Conservation (phyloP, 176 grass and related monocot genomes). For the Triticum monococcum region DNA sequence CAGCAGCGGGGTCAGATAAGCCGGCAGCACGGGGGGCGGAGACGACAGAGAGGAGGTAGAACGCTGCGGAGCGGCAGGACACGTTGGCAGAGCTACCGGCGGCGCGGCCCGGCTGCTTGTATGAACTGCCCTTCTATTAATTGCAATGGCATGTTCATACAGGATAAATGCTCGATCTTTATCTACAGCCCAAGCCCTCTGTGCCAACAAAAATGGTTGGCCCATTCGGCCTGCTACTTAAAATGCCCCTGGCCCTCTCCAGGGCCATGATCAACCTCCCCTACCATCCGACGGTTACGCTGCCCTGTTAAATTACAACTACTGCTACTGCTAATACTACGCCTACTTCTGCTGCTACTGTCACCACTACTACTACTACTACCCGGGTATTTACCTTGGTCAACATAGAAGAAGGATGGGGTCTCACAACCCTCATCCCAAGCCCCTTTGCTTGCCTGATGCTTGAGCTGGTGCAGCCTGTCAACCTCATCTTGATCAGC, state of each 20-base stretch:
- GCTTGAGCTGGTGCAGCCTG: background rate
- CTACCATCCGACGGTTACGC: constrained; percentile 30
- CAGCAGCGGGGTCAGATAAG: too few relatives aligned
- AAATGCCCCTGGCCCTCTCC: constrained; percentile 13
- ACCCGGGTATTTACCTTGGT: constrained; percentile 41
- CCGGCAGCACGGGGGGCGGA: too few relatives aligned
- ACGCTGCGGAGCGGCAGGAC: too few relatives aligned
- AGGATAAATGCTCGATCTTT: constrained; percentile 38
- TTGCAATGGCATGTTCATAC: constrained; percentile 41
- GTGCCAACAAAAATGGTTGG: constrained; percentile 53
- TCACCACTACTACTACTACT: background rate
- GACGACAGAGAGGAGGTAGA: too few relatives aligned
- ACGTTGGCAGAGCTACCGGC: too few relatives aligned
- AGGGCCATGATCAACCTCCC: constrained; percentile 38
- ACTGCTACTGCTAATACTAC: background rate
- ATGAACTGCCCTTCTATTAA: constrained; percentile 26
- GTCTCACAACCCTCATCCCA: background rate
- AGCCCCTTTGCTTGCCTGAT: background rate
- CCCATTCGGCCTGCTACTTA: constrained; percentile 28
- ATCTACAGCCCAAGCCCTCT: constrained; percentile 59
- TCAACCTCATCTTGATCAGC: constrained; percentile 3
- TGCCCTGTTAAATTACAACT: constrained; percentile 42
- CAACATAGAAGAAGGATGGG: constrained; percentile 42
- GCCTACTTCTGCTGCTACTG: background rate
- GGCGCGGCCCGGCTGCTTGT: background rate